These are phyloP conservation scores for Didymosphaeria variabile DNA, from an alignment of 2,329 filamentous ascomycete genomes.

Conservation along the genomic window DNA sequence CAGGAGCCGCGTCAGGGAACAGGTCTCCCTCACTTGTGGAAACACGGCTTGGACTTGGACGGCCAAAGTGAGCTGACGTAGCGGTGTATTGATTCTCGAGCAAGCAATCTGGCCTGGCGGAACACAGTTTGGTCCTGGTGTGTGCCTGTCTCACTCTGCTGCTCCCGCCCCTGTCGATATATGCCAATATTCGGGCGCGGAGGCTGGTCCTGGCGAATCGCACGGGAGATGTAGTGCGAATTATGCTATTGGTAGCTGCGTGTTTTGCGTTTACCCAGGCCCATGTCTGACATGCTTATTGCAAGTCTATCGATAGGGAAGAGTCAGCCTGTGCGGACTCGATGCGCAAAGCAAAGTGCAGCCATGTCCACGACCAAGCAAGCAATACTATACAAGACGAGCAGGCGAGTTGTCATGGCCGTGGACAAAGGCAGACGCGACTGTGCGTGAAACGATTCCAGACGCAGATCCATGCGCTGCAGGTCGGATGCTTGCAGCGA, in stretches of 20 bases:
- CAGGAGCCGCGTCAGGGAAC: slow-evolving; percentile 29
- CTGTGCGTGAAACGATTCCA: slow-evolving; percentile 41
- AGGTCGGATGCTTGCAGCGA: slow-evolving; percentile 33
- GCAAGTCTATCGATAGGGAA: slow-evolving; percentile 11
- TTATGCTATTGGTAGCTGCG: slow-evolving; percentile 44
- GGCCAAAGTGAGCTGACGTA: slow-evolving; percentile 19
- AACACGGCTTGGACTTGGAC: slow-evolving; percentile 14
- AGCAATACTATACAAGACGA: slow-evolving; percentile 26
- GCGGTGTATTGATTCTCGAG: slow-evolving; percentile 15
- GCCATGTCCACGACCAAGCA: slow-evolving; percentile 26
- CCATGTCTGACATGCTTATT: slow-evolving; percentile 33
- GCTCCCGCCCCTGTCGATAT: slow-evolving; percentile 33
- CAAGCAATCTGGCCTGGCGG: slow-evolving; percentile 22
- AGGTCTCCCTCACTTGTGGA: slow-evolving; percentile 26
- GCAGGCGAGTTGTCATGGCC: slow-evolving; percentile 9
- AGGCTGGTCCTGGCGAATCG: slow-evolving; percentile 32
- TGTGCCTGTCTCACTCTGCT: slow-evolving; percentile 38
- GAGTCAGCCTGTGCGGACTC: slow-evolving; percentile 3
- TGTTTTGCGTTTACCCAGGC: slow-evolving; percentile 20
- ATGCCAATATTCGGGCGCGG: slow-evolving; percentile 25
- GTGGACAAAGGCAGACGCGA: slow-evolving; percentile 30
- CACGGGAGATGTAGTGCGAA: slow-evolving; percentile 21
- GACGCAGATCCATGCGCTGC: slow-evolving; percentile 36
- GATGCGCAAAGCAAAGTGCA: background rate
- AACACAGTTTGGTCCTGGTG: slow-evolving; percentile 18